Evolutionary conservation across 176 grass and related monocot genomes (phyloP).

Genomic region (Musa beccarii): DNA sequence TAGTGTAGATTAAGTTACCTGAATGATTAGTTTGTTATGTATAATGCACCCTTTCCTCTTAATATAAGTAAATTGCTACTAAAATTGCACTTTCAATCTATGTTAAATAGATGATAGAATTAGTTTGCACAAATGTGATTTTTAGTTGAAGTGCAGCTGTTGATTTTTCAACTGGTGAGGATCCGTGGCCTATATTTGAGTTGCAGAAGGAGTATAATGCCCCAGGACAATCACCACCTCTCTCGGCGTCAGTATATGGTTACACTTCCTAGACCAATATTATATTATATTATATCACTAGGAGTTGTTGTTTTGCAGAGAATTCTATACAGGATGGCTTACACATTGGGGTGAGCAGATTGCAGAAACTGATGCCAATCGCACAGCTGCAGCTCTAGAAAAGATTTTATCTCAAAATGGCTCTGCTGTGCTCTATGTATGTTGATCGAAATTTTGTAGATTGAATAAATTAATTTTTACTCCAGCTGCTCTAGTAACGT

Average conservation of each 20-base stretch:
- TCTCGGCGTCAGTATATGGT: conserved; percentile 53
- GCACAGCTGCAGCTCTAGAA: conserved; percentile 59
- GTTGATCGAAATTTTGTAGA: conserved; percentile 28
- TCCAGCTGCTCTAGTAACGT: conserved; percentile 23
- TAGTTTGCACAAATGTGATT: background rate
- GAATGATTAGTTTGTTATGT: background rate
- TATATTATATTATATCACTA: conserved; percentile 9
- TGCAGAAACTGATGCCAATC: conserved; percentile 43
- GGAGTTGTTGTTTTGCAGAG: conserved; percentile 35
- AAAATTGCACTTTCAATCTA: too few relatives aligned
- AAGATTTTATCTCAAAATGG: conserved; percentile 71
- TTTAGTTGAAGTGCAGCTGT: conserved; percentile 52
- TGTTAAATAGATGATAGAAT: background rate
- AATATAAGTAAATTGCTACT: too few relatives aligned
- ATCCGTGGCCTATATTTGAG: conserved; percentile 69
- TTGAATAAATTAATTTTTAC: conserved; percentile 22
- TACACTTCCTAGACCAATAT: background rate
- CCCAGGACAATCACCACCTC: conserved; percentile 83
- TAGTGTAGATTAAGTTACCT: background rate
- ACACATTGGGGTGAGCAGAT: conserved; percentile 86
- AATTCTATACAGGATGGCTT: conserved; percentile 99
- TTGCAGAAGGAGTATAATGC: conserved; percentile 84
- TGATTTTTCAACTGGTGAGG: conserved; percentile 75
- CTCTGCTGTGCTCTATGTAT: conserved; percentile 96
- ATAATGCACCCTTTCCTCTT: background rate